Conservation (phyloP, 2,329 filamentous ascomycete species). For the Hypoxylon sp. region DNA sequence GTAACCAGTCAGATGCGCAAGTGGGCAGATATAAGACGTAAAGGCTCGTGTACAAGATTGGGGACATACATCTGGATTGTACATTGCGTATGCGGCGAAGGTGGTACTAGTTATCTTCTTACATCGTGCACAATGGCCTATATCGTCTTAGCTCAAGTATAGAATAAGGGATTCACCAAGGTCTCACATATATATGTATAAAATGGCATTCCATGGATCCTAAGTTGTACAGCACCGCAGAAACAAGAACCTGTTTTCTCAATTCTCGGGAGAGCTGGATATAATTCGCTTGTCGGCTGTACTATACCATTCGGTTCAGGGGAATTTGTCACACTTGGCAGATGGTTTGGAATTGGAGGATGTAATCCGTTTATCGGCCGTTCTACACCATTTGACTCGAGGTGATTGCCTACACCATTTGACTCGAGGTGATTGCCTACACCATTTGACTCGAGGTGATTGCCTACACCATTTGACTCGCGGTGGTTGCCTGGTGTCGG, state of each 20-base stretch:
- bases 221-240: slow-evolving; percentile 47
- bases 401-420: too few species aligned
- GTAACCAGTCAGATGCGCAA: background rate
- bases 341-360: background rate
- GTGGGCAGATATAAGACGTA: background rate
- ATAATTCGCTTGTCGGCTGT: background rate
- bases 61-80: background rate
- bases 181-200: slow-evolving; percentile 44
- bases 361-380: background rate
- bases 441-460: background rate
- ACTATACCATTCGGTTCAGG: background rate
- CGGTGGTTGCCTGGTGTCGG: too few species aligned
- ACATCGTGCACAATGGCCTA: slow-evolving; percentile 3
- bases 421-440: background rate
- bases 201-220: slow-evolving; percentile 41
- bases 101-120: background rate
- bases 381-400: background rate
- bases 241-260: slow-evolving; percentile 48
- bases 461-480: background rate
- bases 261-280: background rate
- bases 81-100: background rate
- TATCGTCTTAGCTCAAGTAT: background rate
- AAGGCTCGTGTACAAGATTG: background rate
- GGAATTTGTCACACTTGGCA: background rate
- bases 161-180: background rate